Evolutionary conservation across 805 yeast genomes (phyloP), one percentile per base, ranked within the genome.

Genomic region (Barnettozyma botsteinii): DNA sequence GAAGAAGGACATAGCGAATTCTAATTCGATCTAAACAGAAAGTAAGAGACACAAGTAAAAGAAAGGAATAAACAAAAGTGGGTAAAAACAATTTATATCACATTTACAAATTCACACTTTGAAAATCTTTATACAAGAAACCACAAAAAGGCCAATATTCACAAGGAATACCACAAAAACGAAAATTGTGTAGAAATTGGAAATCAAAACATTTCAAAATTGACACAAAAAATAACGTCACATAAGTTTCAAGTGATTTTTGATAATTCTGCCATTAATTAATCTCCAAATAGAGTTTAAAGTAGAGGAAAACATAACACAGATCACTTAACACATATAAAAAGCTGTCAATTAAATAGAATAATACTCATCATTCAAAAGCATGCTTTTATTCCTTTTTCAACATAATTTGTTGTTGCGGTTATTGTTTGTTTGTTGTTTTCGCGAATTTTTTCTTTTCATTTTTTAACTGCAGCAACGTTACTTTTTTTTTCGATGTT

Each of bases 1-100:
- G 33, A 43, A 37, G 26, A 40, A 37, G n/a, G 44, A 33, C 47
- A 43, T 43, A 21, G 31, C 24, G 26, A 34, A 31, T 27, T 12
- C n/a, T 25, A 22, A 12, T 10, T n/a, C 4, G 15, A 11, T 12
- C 11, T 15, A 11, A 5, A 19, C n/a, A n/a, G n/a, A n/a, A n/a
- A n/a, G n/a, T n/a, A n/a, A n/a, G n/a, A n/a, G n/a, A n/a, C n/a
- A n/a, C n/a, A n/a, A n/a, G n/a, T n/a, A n/a, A n/a, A n/a, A n/a
- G n/a, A n/a, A 14, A 14, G 18, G 34, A 33, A 21, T 13, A 13
- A 15, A 15, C 7, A 14, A 13, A 26, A 27, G 10, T 5, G 32
- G 18, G 21, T 12, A 18, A 13, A 18, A 29, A 9, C 32, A 29
- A 21, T 32, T 14, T 32, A 13, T 33, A 25, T 18, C 4, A 10